phyloP scores from a whole-genome alignment of 495 filamentous ascomycete species.

The Tuber magnatum region DNA sequence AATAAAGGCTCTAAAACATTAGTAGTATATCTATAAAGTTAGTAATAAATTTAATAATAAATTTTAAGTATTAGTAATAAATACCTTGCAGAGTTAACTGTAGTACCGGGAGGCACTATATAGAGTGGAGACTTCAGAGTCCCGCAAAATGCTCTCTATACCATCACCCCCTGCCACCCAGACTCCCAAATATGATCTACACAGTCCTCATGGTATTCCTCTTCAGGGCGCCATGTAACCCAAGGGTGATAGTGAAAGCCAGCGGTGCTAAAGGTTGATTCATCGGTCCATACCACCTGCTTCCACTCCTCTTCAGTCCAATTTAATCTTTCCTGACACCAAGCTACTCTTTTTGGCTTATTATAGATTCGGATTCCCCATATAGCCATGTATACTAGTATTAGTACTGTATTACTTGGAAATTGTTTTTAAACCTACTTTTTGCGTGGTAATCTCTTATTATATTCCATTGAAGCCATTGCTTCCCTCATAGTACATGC shows the following conservation, averaged over 20 bases:
- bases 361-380: neutral
- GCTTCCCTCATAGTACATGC: neutral
- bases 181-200: neutral
- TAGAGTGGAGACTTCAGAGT: neutral
- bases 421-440: neutral
- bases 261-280: neutral
- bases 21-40: too few relatives aligned
- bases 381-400: neutral
- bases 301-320: neutral
- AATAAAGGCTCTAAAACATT: too few relatives aligned
- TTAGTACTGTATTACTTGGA: too few relatives aligned
- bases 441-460: neutral
- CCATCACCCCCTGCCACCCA: neutral
- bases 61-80: too few relatives aligned
- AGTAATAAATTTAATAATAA: too few relatives aligned
- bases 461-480: neutral
- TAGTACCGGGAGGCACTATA: neutral
- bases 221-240: neutral
- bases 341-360: neutral
- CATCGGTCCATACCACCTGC: neutral
- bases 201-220: neutral
- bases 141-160: neutral
- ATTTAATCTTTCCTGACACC: neutral
- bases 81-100: neutral
- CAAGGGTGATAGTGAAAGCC: neutral